Evolutionary conservation across 768 basidiomycete species (phyloP).

Genomic region (Termitomyces sp.): DNA sequence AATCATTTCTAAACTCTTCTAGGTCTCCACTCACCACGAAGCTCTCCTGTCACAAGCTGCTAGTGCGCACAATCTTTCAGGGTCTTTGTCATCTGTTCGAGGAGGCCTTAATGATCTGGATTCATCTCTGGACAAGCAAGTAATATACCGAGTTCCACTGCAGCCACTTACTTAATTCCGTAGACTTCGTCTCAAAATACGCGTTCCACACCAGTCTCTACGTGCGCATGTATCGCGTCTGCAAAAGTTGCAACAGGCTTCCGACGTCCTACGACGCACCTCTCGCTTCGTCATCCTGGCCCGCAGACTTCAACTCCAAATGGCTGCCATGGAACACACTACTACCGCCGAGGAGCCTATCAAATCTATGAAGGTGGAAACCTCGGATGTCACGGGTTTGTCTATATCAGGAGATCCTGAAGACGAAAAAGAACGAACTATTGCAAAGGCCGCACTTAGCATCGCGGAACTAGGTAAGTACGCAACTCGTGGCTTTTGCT

Average conservation of each 20-base stretch:
- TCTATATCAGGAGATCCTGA: constrained; percentile 42
- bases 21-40: constrained; percentile 86
- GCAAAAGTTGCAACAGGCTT: constrained; percentile 76
- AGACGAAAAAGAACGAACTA: constrained; percentile 81
- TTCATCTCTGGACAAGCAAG: constrained; percentile 73
- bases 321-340: constrained; percentile 61
- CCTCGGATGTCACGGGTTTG: constrained; percentile 12
- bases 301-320: constrained; percentile 80
- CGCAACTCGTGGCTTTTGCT: background rate
- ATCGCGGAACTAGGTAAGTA: constrained; percentile 85
- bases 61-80: constrained; percentile 66
- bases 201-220: constrained; percentile 77
- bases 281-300: constrained; percentile 84
- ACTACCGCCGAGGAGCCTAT: constrained; percentile 17
- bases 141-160: constrained; percentile 17
- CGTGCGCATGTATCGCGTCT: constrained; percentile 70
- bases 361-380: constrained; percentile 14
- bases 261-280: constrained; percentile 80
- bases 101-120: constrained; percentile 74
- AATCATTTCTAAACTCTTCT: constrained; percentile 10
- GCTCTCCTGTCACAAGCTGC: constrained; percentile 82
- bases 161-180: constrained; percentile 17
- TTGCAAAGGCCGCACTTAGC: constrained; percentile 93
- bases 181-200: constrained; percentile 85
- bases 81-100: constrained; percentile 65